Evolutionary conservation across 768 basidiomycete species (phyloP), one percentile per base, ranked within the genome.

Genomic region (Collybiopsis luxurians): DNA sequence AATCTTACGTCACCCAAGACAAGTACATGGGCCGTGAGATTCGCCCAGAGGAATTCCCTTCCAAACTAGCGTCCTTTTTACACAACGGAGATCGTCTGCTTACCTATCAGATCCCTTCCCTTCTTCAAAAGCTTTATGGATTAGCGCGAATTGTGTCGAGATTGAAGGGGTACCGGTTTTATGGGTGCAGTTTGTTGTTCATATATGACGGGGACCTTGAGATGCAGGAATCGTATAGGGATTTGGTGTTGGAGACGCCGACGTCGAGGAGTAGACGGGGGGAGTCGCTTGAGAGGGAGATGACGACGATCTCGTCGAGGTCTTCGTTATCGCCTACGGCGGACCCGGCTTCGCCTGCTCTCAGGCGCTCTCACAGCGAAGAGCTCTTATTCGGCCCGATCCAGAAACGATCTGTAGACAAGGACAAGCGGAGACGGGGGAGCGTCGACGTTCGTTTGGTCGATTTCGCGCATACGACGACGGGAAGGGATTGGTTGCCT

Each of bases 401-500:
- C 19, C 80, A 79, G 1, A 84, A 85, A 68, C 83, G 86, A 42
- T 79, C 81, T 13, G 75, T 72, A 47, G 82, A 82, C n/a, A 83
- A 83, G 53, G 84, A 86, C 57, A 89, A 87, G 67, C 78, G 58
- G 9, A 52, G 39, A 10, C 77, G 92, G 23, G 97, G 97, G 30
- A 96, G 97, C 68, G 83, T 98, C 58, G 93, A 92, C 67, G 90
- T 99, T 60, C 92, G 95, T 34, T 86, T 99, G 51, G 97, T 99
- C 55, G 97, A 99, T 72, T 99, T 99, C 73, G 97, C 96, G 12
- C 96, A 98, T 67, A 98, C 97, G 51, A 98, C 95, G 9, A 98
- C 95, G 1, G 97, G 97, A 12, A 80, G 80, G 23, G 97, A 99
- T 71, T 98, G 92, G 83, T 71, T 90, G 42, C 80, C 87, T 11